Conservation (phyloP, 1,139 yeast genomes). For the Saccharomyces hybrid region DNA sequence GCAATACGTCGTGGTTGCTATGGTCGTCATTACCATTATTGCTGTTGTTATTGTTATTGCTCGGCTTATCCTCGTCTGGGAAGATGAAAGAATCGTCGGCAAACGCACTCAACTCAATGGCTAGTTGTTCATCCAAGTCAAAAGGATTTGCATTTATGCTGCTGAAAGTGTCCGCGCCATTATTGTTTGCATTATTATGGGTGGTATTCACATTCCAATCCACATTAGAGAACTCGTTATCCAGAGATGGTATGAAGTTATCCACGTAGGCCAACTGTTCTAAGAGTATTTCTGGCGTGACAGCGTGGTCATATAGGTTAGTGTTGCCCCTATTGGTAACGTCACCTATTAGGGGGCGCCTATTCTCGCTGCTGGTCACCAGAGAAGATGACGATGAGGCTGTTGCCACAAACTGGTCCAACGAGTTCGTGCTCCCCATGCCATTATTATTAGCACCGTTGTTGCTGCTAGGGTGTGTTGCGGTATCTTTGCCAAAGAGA, state of each 20-base stretch:
- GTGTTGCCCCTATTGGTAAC: not conserved
- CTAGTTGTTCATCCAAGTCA: conserved; percentile 58
- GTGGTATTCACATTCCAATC: conserved; percentile 20
- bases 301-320: not conserved
- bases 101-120: conserved; percentile 70
- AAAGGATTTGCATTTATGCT: conserved; percentile 11
- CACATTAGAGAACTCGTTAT: conserved; percentile 27
- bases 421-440: not conserved
- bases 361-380: not conserved
- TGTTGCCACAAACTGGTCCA: not conserved
- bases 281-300: conserved; percentile 56
- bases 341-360: not conserved
- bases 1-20: conserved; percentile 2
- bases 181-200: not conserved
- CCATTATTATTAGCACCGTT: not conserved
- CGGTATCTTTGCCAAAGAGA: not conserved
- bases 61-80: conserved; percentile 69
- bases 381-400: not conserved
- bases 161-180: not conserved
- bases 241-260: conserved; percentile 51
- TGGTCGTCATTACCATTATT: conserved; percentile 8
- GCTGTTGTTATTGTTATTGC: conserved; percentile 9
- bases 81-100: conserved; percentile 72
- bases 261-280: conserved; percentile 75
- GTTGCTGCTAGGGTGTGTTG: not conserved